Percentiles rank a stretch among this genome's conserved stretches.
phyloP scores from a whole-genome alignment of 495 filamentous ascomycete genomes.

The Aspergillus campestris region DNA sequence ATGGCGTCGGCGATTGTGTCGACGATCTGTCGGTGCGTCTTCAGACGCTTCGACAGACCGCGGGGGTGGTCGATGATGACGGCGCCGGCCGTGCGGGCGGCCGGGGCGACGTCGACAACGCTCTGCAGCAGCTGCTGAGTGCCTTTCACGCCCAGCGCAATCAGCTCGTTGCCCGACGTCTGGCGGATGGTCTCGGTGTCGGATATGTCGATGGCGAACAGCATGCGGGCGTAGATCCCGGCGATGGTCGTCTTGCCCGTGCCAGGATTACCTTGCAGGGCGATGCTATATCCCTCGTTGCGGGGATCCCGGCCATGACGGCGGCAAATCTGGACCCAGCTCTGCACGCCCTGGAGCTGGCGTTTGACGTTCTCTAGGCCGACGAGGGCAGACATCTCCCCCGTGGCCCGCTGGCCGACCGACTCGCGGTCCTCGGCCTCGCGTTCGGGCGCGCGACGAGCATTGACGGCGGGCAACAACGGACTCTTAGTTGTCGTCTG shows the following conservation, averaged over 20 bases:
- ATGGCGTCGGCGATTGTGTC: constrained; percentile 5
- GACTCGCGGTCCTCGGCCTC: constrained; percentile 3
- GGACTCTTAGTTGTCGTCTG: constrained; percentile 2
- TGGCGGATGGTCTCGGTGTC: constrained; percentile 3
- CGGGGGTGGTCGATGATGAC: constrained; percentile 61
- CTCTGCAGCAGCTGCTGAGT: constrained; percentile 47
- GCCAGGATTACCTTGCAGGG: constrained; percentile 10
- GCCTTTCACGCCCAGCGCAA: constrained; percentile 50
- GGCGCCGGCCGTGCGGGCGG: constrained; percentile 27
- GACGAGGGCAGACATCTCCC: constrained; percentile 7
- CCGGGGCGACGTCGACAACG: constrained; percentile 15
- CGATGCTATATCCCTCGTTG: constrained; percentile 14
- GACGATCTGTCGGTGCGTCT: neutral
- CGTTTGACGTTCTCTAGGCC: constrained; percentile 13
- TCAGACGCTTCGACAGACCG: constrained; percentile 15
- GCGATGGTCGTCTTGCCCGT: constrained; percentile 14
- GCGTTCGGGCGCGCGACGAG: constrained; percentile 1
- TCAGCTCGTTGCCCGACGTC: constrained; percentile 37
- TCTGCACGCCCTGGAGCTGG: constrained; percentile 12
- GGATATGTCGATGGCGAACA: constrained; percentile 9
- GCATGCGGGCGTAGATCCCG: constrained; percentile 13
- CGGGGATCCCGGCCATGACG: constrained; percentile 15
- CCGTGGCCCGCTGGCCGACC: constrained; percentile 2
- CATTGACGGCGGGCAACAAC: neutral
- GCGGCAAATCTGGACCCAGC: constrained; percentile 14